A percentile compares a stretch with the other conserved stretches of the same genome.
These are phyloP conservation scores for Jackrogersella multiformis DNA, from an alignment of 495 filamentous ascomycete genomes.

Conservation along the genomic window DNA sequence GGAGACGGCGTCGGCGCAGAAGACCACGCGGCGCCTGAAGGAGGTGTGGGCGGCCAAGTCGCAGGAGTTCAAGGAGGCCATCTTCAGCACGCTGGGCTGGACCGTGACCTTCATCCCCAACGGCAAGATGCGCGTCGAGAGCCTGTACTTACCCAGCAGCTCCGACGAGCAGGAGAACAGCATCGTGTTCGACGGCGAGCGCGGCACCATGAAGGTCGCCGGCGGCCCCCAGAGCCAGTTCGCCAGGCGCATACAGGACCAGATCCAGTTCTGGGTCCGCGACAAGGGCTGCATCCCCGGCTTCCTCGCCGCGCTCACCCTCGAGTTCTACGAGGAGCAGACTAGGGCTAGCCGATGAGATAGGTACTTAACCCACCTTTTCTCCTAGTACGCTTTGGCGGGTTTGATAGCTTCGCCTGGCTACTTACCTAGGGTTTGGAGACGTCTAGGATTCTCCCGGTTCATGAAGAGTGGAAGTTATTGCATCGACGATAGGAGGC, in stretches of 20 bases:
- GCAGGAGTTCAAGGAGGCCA: constrained; percentile 91
- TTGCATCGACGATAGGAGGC: too few species aligned
- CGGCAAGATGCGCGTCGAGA: constrained; percentile 87
- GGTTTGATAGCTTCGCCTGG: too few species aligned
- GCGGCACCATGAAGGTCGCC: constrained; percentile 95
- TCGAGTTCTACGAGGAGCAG: constrained; percentile 91
- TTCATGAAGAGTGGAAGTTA: too few species aligned
- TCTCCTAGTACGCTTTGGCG: background rate
- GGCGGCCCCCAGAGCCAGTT: constrained; percentile 89
- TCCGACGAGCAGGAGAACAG: constrained; percentile 83
- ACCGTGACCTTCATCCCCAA: constrained; percentile 93
- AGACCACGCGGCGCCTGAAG: constrained; percentile 82
- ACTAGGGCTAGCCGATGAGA: constrained; percentile 37
- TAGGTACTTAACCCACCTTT: background rate
- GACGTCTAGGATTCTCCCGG: too few species aligned
- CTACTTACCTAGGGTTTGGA: too few species aligned
- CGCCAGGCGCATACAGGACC: constrained; percentile 79
- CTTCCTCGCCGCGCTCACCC: constrained; percentile 85
- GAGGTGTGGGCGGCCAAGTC: constrained; percentile 90
- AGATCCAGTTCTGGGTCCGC: constrained; percentile 93
- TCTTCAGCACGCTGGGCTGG: constrained; percentile 88
- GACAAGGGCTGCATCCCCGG: constrained; percentile 90
- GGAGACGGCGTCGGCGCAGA: constrained; percentile 83
- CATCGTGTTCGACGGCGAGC: constrained; percentile 96
- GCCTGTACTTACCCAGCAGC: constrained; percentile 73